Base-by-base conservation (phyloP, 2,329 filamentous ascomycete genomes). In the Acrocalymma vagum region DNA sequence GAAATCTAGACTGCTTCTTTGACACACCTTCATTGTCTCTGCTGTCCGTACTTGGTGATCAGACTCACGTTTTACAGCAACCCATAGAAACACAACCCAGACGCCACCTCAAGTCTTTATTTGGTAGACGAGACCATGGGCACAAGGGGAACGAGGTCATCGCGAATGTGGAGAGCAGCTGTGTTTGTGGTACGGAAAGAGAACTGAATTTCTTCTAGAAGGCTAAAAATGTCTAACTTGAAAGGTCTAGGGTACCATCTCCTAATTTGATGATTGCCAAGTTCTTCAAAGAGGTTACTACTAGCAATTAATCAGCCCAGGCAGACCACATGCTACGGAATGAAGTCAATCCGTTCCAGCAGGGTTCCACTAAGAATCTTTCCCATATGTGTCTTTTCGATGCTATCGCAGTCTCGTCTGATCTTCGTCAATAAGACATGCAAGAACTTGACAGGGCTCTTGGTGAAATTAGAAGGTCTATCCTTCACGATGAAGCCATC, bases 351-450 rank as follows among this genome's bases (percentile, higher is more conserved):
- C 29, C 46, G 31, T 17, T 48, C 61, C 50, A 73, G 55, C 34
- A 65, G 46, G 10, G 45, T 55, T 8, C 72, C 72, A 35, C 60
- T 47, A 17, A 74, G 24, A 9, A 62, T 33, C 28, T 32, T 51
- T 1, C 76, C 75, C 26, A 78, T 41, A 55, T 78, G 74, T 0
- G 74, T 76, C 41, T 64, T 67, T 3, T 55, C 59, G 47, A 65
- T 74, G 41, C 47, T 62, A 48, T 68, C 62, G n/a, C 57, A 70
- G 28, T 65, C 45, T 13, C 54, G 29, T 21, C 58, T 31, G 11
- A 57, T 43, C 32, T 52, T 54, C 28, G 38, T 45, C 5, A 51
- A 23, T 2, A 78, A 51, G 4, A 52, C 48, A 25, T 61, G 63
- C 3, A 78, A 28, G 30, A 76, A 73, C 3, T 53, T 55, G 2